Conservation (phyloP, 768 basidiomycete species). For the Crassisporium funariophilum region DNA sequence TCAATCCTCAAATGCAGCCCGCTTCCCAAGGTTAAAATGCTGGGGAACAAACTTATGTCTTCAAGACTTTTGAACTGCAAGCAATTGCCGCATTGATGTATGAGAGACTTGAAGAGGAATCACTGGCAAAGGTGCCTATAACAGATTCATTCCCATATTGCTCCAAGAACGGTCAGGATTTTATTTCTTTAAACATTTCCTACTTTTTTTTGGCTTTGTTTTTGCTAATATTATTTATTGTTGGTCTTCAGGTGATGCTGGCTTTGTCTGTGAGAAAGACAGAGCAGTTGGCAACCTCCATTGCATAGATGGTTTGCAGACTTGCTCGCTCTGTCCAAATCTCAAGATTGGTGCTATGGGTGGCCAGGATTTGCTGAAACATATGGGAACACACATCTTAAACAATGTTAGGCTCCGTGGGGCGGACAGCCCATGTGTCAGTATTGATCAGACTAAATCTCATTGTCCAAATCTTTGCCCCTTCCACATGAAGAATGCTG, state of each 20-base stretch:
- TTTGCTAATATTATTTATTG: too few species aligned
- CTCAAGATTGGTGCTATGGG: not conserved
- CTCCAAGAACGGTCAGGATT: constrained; percentile 6
- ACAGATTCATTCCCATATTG: constrained; percentile 21
- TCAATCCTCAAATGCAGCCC: constrained; percentile 15
- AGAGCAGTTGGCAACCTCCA: not conserved
- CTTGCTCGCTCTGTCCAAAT: constrained; percentile 5
- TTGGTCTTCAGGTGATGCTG: constrained; percentile 14
- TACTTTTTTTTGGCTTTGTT: not conserved
- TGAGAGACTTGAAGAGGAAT: constrained; percentile 4
- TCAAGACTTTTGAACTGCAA: constrained; percentile 9
- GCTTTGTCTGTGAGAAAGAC: constrained; percentile 21
- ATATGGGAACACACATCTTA: constrained; percentile 2
- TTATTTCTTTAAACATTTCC: not conserved
- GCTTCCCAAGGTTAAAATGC: constrained; percentile 1
- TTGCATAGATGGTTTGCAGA: not conserved
- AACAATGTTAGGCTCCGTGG: not conserved
- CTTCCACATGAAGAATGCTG: constrained; percentile 12
- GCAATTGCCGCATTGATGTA: constrained; percentile 7
- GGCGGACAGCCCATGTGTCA: not conserved
- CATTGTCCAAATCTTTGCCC: constrained; percentile 9
- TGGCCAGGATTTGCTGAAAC: constrained; percentile 5
- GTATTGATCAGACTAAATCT: constrained; percentile 7
- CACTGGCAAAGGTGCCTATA: constrained; percentile 1
- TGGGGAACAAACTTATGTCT: constrained; percentile 10